These are phyloP conservation scores for Zygoascus flipseniorum DNA, from an alignment of 805 yeast genomes.

Conservation along the genomic window DNA sequence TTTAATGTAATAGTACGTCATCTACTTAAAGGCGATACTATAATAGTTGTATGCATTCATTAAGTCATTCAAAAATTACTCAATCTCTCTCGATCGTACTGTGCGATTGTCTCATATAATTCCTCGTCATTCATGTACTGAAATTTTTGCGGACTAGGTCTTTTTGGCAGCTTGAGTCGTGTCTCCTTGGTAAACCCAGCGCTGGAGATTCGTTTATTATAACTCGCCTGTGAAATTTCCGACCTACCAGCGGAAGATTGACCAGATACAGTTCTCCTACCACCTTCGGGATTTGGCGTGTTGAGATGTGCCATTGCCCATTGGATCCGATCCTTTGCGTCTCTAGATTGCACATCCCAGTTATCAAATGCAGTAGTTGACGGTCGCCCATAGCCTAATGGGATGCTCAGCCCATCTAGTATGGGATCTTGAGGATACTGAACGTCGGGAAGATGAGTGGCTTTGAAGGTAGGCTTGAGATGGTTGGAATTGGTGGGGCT, in stretches of 20 bases:
- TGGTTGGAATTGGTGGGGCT: not conserved
- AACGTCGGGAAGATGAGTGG: not conserved
- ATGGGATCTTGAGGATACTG: not conserved
- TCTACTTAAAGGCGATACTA: no score
- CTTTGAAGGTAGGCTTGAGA: not conserved
- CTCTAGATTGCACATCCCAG: constrained; percentile 15
- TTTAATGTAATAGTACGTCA: no score
- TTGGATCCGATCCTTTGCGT: constrained; percentile 6
- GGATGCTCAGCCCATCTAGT: not conserved
- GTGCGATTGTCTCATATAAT: constrained; percentile 3
- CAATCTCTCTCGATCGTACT: constrained; percentile 14
- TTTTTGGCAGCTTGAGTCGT: not conserved
- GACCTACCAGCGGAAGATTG: not conserved
- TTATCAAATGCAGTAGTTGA: constrained; percentile 9
- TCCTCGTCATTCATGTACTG: not conserved
- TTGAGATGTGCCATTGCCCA: constrained; percentile 13
- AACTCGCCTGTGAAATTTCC: not conserved
- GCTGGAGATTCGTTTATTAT: constrained; percentile 9
- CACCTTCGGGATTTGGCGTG: not conserved
- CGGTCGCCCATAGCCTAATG: not conserved
- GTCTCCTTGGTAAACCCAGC: constrained; percentile 15
- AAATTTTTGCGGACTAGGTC: not conserved
- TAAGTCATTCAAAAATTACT: constrained; percentile 1
- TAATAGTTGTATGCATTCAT: not conserved
- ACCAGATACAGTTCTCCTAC: not conserved